Percentiles rank a stretch among this genome's conserved stretches.
Conservation (phyloP, 2,329 filamentous ascomycete genomes). For the Endoconidiophora polonica region DNA sequence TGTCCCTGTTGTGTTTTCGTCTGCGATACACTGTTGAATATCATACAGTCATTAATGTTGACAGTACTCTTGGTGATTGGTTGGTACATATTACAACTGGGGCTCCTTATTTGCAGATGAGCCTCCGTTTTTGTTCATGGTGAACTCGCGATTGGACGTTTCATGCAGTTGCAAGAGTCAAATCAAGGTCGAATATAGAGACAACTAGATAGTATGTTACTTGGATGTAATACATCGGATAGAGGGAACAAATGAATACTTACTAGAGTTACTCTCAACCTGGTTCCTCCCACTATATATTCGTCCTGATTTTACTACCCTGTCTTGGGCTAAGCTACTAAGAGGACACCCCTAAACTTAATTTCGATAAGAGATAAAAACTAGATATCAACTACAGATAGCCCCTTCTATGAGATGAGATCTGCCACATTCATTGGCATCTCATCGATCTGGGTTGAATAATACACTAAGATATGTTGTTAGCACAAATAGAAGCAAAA, state of each 20-base stretch:
- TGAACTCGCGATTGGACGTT: background rate
- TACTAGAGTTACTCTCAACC: conserved; percentile 7
- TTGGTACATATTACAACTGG: background rate
- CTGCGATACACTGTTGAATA: no score
- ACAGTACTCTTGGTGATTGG: background rate
- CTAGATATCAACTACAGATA: background rate
- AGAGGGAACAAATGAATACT: background rate
- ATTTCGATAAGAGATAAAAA: background rate
- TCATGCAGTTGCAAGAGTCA: background rate
- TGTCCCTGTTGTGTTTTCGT: no score
- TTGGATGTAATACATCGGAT: background rate
- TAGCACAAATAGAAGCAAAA: conserved; percentile 18
- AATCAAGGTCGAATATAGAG: background rate
- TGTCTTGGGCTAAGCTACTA: conserved; percentile 5
- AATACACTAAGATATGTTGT: conserved; percentile 48
- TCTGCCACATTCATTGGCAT: conserved; percentile 92
- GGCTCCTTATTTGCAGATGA: no score
- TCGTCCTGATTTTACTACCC: conserved; percentile 2
- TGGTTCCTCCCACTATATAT: conserved; percentile 14
- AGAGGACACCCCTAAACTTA: background rate
- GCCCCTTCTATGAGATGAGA: conserved; percentile 30
- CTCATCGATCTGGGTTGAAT: conserved; percentile 93
- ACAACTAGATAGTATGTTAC: background rate
- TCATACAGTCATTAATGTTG: background rate
- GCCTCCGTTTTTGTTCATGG: background rate